Base-by-base conservation (phyloP, 2,329 filamentous ascomycete genomes). In the Colletotrichum gigasporum region DNA sequence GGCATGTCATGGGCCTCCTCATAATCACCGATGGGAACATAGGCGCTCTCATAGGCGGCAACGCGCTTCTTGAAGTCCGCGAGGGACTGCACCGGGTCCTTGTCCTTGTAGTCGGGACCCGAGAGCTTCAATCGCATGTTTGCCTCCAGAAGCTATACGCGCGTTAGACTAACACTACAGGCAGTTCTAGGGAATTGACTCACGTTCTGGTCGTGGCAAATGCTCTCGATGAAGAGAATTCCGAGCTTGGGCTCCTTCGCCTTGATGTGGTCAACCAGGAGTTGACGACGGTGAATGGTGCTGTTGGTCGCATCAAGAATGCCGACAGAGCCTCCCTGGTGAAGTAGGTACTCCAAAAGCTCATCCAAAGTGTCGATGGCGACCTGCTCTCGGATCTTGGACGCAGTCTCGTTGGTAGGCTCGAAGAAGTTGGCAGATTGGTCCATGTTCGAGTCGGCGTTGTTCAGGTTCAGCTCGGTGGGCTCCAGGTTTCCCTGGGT, bases 281-380 rank as follows among this genome's bases (percentile, higher is more conserved):
- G 85, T 77, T 95, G 90, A 51, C 96, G 88, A 35, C 96, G 90
- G 67, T 93, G 87, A 51, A 97, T 85, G 0, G 96, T 99, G 80
- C 94, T 97, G 80, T 99, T 99, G 7, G 96, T 99, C 7, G 96
- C 96, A 78, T 99, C 96, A 11, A 99, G 87, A 67, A 99, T 98
- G 35, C 96, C 96, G 9, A 98, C 93, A 28, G 94, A 92, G 47
- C 96, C 96, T 26, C 91, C 93, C 56, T 90, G 85, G 22, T 90
- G 83, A 32, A 98, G 82, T 10, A 99, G 89, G 75, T 97, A 99
- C 70, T 97, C 91, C 47, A 99, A 79, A 8, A 98, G 83, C 74
- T 99, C 96, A 71, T 99, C 93, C 52, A 98, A 80, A 1, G 96
- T 98, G 54, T 95, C 92, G 76, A 97, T 87, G 5, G 96, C 96